A percentile compares a stretch with the other conserved stretches of the same genome.
These are phyloP conservation scores for Tubosaeta sp. DNA, from an alignment of 768 basidiomycete genomes.

Conservation along the genomic window DNA sequence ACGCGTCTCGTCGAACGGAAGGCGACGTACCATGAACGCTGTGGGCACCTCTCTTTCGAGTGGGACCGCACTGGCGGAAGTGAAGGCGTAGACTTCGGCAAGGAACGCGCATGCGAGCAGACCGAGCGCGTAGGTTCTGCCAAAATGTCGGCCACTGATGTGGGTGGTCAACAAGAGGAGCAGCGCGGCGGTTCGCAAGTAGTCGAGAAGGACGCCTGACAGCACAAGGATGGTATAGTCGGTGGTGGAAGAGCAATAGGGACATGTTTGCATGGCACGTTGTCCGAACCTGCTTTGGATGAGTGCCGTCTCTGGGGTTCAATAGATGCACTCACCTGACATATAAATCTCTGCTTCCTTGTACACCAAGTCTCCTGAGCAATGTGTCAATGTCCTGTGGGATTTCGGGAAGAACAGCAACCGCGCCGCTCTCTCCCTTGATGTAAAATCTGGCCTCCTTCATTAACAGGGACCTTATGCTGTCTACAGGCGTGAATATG, in stretches of 20 bases:
- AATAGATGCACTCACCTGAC: conserved; percentile 42
- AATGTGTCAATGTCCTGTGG: conserved; percentile 48
- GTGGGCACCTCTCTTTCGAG: conserved; percentile 38
- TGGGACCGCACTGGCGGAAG: conserved; percentile 42
- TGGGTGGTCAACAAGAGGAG: conserved; percentile 42
- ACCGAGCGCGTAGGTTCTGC: conserved; percentile 45
- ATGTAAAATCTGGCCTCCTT: conserved; percentile 38
- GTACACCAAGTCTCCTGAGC: conserved; percentile 50
- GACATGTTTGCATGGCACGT: conserved; percentile 54
- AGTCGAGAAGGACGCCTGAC: conserved; percentile 51
- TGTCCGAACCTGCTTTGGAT: conserved; percentile 58
- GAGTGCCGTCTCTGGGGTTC: not conserved
- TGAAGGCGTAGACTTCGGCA: conserved; percentile 51
- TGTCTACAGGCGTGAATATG: conserved; percentile 49
- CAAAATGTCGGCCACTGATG: conserved; percentile 38
- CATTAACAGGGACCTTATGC: conserved; percentile 44
- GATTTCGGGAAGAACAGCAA: conserved; percentile 27
- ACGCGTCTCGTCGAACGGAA: not conserved
- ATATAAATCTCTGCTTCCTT: conserved; percentile 56
- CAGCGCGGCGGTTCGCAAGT: conserved; percentile 53
- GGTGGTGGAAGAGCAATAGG: conserved; percentile 56
- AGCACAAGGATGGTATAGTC: conserved; percentile 61
- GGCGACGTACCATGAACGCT: conserved; percentile 38
- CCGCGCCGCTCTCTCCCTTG: conserved; percentile 7
- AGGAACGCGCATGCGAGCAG: conserved; percentile 46